phyloP scores from a whole-genome alignment of 2,329 filamentous ascomycete genomes.

The Cladosporium sp. region DNA sequence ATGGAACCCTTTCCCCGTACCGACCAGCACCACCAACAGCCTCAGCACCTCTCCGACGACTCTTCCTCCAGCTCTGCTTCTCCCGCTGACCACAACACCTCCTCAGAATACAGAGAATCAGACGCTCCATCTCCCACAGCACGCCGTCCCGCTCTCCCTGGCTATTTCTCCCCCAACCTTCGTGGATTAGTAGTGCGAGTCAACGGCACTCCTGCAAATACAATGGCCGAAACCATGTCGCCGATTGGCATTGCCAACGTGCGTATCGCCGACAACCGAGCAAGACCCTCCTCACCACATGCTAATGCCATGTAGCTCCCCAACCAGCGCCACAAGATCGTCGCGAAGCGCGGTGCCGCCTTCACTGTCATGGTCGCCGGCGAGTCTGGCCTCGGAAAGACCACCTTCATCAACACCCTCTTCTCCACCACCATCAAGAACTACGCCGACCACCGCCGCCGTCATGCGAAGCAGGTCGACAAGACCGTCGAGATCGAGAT shows the following conservation, averaged over 20 bases:
- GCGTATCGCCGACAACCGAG: constrained; percentile 35
- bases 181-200: not conserved
- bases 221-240: constrained; percentile 61
- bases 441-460: constrained; percentile 99
- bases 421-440: constrained; percentile 99
- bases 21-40: no score
- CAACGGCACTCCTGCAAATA: constrained; percentile 16
- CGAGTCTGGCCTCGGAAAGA: constrained; percentile 98
- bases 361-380: constrained; percentile 99
- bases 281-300: not conserved
- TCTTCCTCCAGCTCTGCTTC: not conserved
- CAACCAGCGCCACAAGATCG: constrained; percentile 71
- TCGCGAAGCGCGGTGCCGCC: constrained; percentile 82
- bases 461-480: constrained; percentile 98
- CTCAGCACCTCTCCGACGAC: not conserved
- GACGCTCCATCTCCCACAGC: not conserved
- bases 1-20: constrained; percentile 13
- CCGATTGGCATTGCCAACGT: constrained; percentile 73
- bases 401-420: constrained; percentile 99
- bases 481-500: constrained; percentile 99
- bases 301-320: constrained; percentile 49
- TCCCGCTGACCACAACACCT: constrained; percentile 1
- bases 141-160: not conserved
- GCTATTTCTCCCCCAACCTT: not conserved
- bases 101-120: not conserved